phyloP scores from a whole-genome alignment of 768 basidiomycete species.

The Pleurotus tuber-regium region DNA sequence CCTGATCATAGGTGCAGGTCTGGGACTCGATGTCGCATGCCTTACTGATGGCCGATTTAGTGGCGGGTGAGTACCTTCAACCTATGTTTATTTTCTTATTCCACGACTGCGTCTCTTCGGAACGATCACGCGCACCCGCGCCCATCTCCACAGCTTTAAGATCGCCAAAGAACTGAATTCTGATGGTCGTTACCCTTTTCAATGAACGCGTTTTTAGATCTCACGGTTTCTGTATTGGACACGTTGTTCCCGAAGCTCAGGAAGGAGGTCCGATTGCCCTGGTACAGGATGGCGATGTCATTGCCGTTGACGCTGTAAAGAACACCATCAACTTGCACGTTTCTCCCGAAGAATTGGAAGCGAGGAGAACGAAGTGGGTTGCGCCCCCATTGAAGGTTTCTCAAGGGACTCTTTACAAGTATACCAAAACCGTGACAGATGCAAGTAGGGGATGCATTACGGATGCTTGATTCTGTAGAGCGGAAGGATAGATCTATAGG shows the following conservation, averaged over 20 bases:
- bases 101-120: slow-evolving; percentile 15
- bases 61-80: slow-evolving; percentile 71
- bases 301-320: slow-evolving; percentile 84
- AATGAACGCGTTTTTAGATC: slow-evolving; percentile 50
- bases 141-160: too few species aligned
- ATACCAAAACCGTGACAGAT: slow-evolving; percentile 83
- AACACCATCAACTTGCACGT: slow-evolving; percentile 83
- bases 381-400: slow-evolving; percentile 83
- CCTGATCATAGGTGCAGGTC: slow-evolving; percentile 97
- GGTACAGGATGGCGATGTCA: slow-evolving; percentile 82
- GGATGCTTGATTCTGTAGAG: slow-evolving; percentile 51
- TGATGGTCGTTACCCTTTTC: not conserved
- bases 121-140: too few species aligned
- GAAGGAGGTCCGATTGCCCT: slow-evolving; percentile 92
- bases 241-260: slow-evolving; percentile 95
- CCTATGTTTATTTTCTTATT: slow-evolving; percentile 11
- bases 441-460: slow-evolving; percentile 93
- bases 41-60: slow-evolving; percentile 98
- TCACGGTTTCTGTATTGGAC: slow-evolving; percentile 95
- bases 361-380: slow-evolving; percentile 69
- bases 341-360: slow-evolving; percentile 73
- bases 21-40: slow-evolving; percentile 94
- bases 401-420: slow-evolving; percentile 87
- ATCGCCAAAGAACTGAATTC: not conserved
- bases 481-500: not conserved